Evolutionary conservation across 2,329 filamentous ascomycete genomes (phyloP).

Genomic region (Aureobasidium sp.): DNA sequence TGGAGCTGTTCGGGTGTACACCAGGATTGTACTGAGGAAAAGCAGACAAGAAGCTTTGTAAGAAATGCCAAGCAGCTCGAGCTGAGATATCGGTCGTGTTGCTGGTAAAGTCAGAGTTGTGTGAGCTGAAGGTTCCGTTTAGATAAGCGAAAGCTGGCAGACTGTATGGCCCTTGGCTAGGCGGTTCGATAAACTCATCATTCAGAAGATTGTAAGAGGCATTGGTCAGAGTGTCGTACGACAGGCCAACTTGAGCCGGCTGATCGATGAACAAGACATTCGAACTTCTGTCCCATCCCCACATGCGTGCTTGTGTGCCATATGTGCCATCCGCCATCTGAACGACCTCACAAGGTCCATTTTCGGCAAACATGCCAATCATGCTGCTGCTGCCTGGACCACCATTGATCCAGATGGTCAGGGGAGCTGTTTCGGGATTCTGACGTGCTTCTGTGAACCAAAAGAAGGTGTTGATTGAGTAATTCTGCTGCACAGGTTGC

Average conservation of each 20-base stretch:
- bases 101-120: conserved; percentile 32
- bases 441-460: conserved; percentile 56
- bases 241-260: conserved; percentile 64
- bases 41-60: conserved; percentile 50
- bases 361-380: conserved; percentile 56
- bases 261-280: conserved; percentile 56
- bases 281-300: conserved; percentile 58
- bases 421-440: conserved; percentile 42
- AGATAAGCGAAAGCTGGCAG: conserved; percentile 36
- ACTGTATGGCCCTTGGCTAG: conserved; percentile 16
- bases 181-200: conserved; percentile 35
- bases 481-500: conserved; percentile 44
- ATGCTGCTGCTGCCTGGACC: conserved; percentile 60
- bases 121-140: conserved; percentile 61
- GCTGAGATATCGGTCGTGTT: conserved; percentile 33
- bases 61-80: conserved; percentile 55
- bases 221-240: conserved; percentile 58
- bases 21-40: conserved; percentile 37
- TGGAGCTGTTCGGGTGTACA: conserved; percentile 31
- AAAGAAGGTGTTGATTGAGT: conserved; percentile 58
- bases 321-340: conserved; percentile 40
- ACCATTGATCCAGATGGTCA: conserved; percentile 62
- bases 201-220: conserved; percentile 48
- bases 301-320: conserved; percentile 52
- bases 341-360: conserved; percentile 44